Evolutionary conservation across 805 yeast species (phyloP).

Genomic region (Maudiozyma barnettii): DNA sequence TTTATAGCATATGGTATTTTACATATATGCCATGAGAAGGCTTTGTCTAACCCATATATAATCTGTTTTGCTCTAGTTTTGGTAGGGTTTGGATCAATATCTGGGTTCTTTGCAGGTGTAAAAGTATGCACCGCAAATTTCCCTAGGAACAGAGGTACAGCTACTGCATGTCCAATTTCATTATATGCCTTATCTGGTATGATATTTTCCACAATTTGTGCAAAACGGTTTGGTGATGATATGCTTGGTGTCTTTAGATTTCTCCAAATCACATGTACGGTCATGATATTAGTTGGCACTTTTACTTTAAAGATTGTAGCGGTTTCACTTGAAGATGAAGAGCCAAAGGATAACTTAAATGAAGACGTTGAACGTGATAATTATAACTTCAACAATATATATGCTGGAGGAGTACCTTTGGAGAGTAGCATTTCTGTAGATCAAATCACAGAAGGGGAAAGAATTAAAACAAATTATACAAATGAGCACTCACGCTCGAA

Average conservation of each 20-base stretch:
- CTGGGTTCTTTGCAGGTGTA: conserved; percentile 50
- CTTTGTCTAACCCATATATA: conserved; percentile 32
- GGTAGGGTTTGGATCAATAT: conserved; percentile 58
- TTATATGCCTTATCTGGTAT: conserved; percentile 66
- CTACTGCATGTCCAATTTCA: conserved; percentile 60
- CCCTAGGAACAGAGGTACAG: conserved; percentile 61
- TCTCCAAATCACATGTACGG: conserved; percentile 42
- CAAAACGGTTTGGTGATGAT: conserved; percentile 41
- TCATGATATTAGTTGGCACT: conserved; percentile 26
- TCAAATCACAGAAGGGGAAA: not conserved
- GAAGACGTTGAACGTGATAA: not conserved
- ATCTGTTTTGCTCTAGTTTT: conserved; percentile 41
- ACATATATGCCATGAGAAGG: conserved; percentile 36
- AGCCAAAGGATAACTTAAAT: not conserved
- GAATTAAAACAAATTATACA: not conserved
- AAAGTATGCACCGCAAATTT: conserved; percentile 46
- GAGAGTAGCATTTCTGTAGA: not conserved
- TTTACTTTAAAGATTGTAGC: conserved; percentile 11
- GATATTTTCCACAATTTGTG: conserved; percentile 48
- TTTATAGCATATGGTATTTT: conserved; percentile 47
- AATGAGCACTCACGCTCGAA: not conserved
- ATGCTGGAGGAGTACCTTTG: not conserved
- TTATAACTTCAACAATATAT: not conserved
- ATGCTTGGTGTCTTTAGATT: conserved; percentile 48
- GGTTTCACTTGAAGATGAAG: not conserved